Evolutionary conservation across 768 basidiomycete genomes (phyloP), one percentile per base, ranked within the genome.

Genomic region (Russula sp.): DNA sequence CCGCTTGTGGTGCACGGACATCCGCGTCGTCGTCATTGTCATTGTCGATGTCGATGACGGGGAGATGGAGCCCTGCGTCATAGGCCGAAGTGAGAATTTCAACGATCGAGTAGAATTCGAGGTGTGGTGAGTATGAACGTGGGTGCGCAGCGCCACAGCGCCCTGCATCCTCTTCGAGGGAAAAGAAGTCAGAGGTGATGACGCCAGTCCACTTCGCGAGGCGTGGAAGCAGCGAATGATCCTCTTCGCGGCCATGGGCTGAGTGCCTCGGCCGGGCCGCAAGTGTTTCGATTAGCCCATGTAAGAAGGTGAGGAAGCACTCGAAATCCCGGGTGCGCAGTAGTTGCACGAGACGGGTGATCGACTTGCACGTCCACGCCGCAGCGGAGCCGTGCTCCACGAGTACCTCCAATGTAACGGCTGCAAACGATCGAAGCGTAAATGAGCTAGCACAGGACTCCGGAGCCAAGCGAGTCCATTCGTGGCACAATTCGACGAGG

Each of bases 321-420:
- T 61, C 67, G 7, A 73, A 70, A 56, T 79, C 74, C 5, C 65
- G 58, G 32, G 52, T 58, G 57, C 71, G 72, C 25, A 78, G 51
- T 4, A 64, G 60, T n/a, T 71, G 68, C 3, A 71, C 73, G 47
- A 81, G 68, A 8, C 69, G 76, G 39, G 73, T 68, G 16, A 78
- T 64, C 10, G 76, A 77, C 65, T 75, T 77, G 61, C 75, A 79
- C 14, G 75, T 70, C 80, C 80, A 84, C 41, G 73, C 69, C 16
- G 67, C 58, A 8, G 68, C 56, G 22, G 59, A 42, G 39, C 53
- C 58, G n/a, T 61, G 43, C 29, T 67, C 51, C 13, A 56, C 60
- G n/a, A 80, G 64, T 25, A 68, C 72, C 5, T 71, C 68, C 16
- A 72, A 65, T 16, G 80, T 68, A 7, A 72, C 59, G 25, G 69